phyloP scores from a whole-genome alignment of 2,329 filamentous ascomycete genomes.

The Canariomyces notabilis region DNA sequence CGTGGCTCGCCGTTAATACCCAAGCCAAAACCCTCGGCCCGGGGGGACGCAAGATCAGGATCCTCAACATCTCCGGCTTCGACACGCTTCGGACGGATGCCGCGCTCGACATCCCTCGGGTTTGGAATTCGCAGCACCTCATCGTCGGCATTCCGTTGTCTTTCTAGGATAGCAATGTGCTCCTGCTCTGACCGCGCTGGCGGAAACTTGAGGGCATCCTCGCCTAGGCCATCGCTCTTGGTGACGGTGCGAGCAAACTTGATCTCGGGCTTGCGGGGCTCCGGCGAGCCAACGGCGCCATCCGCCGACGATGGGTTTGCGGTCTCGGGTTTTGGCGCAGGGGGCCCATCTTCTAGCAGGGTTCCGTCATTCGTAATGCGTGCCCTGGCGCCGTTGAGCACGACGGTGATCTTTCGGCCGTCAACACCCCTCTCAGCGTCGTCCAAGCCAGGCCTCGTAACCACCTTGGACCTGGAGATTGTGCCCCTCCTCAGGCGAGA shows the following conservation, averaged over 20 bases:
- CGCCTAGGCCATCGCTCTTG: slow-evolving; percentile 50
- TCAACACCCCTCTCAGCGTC: slow-evolving; percentile 60
- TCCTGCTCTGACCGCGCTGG: slow-evolving; percentile 62
- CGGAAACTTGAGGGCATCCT: slow-evolving; percentile 42
- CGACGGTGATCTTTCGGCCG: slow-evolving; percentile 60
- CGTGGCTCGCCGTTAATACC: slow-evolving; percentile 26
- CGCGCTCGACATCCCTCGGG: slow-evolving; percentile 82
- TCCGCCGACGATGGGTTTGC: slow-evolving; percentile 6
- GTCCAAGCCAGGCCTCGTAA: slow-evolving; percentile 39
- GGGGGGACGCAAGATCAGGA: slow-evolving; percentile 24
- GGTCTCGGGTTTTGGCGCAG: slow-evolving; percentile 14
- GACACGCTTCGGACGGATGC: slow-evolving; percentile 60
- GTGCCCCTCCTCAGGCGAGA: slow-evolving; percentile 61
- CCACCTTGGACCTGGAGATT: slow-evolving; percentile 56
- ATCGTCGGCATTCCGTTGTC: slow-evolving; percentile 71
- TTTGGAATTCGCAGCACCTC: slow-evolving; percentile 83
- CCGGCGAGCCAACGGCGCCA: neutral
- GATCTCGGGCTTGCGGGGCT: slow-evolving; percentile 41
- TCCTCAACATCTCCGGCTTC: slow-evolving; percentile 32
- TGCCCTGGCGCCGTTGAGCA: slow-evolving; percentile 51
- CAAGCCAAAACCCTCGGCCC: slow-evolving; percentile 26
- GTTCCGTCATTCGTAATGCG: slow-evolving; percentile 59
- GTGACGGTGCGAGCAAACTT: slow-evolving; percentile 65
- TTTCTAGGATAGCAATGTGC: slow-evolving; percentile 83
- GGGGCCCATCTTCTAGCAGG: slow-evolving; percentile 36